phyloP scores from a whole-genome alignment of 2,329 filamentous ascomycete genomes.

The Alternaria sp. region DNA sequence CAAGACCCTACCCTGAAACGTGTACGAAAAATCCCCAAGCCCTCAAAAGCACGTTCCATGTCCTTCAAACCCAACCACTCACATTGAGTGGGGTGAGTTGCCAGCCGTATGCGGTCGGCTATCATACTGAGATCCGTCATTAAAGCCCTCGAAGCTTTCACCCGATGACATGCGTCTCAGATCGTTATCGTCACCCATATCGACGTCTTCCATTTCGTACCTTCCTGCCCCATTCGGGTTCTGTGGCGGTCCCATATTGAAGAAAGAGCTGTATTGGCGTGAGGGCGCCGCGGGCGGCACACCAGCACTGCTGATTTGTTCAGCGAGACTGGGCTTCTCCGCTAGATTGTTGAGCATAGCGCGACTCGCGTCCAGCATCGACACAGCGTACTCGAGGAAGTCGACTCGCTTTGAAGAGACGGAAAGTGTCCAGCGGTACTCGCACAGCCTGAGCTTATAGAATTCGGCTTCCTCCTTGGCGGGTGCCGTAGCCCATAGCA shows the following conservation, averaged over 20 bases:
- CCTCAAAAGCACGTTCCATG: not conserved
- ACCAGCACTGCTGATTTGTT: constrained; percentile 51
- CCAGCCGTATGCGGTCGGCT: constrained; percentile 34
- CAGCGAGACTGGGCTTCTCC: constrained; percentile 54
- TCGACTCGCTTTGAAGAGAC: constrained; percentile 78
- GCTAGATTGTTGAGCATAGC: constrained; percentile 56
- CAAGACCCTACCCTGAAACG: not conserved
- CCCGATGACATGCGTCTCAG: constrained; percentile 33
- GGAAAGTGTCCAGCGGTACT: constrained; percentile 93
- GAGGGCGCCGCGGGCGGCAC: constrained; percentile 46
- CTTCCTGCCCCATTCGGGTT: constrained; percentile 17
- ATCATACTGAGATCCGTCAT: constrained; percentile 38
- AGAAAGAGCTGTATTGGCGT: constrained; percentile 29
- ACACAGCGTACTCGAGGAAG: constrained; percentile 58
- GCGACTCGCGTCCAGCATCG: constrained; percentile 56
- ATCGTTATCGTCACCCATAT: constrained; percentile 40
- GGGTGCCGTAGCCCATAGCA: constrained; percentile 88
- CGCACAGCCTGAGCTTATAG: constrained; percentile 82
- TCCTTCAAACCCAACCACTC: not conserved
- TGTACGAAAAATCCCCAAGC: not conserved
- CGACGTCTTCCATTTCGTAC: constrained; percentile 36
- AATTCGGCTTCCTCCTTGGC: constrained; percentile 90
- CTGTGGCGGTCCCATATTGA: constrained; percentile 34
- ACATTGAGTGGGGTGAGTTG: constrained; percentile 34
- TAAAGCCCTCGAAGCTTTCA: constrained; percentile 47